These are phyloP conservation scores for Berberis vulgaris DNA, from an alignment of 164 flowering plant genomes.

Conservation along the genomic window DNA sequence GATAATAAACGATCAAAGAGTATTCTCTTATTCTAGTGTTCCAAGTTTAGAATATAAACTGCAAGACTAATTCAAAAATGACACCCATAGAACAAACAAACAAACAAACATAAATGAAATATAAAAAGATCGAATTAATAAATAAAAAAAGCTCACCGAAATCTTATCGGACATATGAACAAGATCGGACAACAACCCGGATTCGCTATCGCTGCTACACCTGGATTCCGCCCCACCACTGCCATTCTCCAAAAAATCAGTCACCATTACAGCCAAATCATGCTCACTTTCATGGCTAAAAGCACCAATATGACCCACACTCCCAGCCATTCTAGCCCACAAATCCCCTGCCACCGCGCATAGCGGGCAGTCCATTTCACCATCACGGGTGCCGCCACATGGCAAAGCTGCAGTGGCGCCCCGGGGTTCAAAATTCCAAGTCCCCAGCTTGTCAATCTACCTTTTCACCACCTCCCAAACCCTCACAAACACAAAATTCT, in stretches of 20 bases:
- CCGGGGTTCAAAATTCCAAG: slow-evolving; percentile 10
- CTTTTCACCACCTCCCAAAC: too few relatives aligned
- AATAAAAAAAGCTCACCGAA: slow-evolving; percentile 26
- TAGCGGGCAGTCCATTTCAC: slow-evolving; percentile 29
- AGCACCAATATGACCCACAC: slow-evolving; percentile 34
- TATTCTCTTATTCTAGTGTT: too few relatives aligned
- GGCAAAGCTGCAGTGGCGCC: background rate
- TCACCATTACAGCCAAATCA: slow-evolving; percentile 77
- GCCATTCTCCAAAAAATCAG: slow-evolving; percentile 77
- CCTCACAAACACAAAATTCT: too few relatives aligned
- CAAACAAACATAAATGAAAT: too few relatives aligned
- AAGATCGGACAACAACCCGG: slow-evolving; percentile 53
- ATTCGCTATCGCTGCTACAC: slow-evolving; percentile 86
- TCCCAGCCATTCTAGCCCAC: slow-evolving; percentile 22
- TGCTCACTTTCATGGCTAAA: slow-evolving; percentile 85
- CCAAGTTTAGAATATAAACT: too few relatives aligned
- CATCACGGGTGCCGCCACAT: slow-evolving; percentile 5
- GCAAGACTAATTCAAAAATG: too few relatives aligned
- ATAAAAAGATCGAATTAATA: too few relatives aligned
- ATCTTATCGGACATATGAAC: slow-evolving; percentile 54
- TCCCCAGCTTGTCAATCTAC: slow-evolving; percentile 12
- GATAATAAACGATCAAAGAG: too few relatives aligned
- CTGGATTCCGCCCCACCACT: slow-evolving; percentile 60
- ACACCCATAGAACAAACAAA: too few relatives aligned
- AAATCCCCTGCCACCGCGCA: slow-evolving; percentile 29